Evolutionary conservation across 805 yeast genomes (phyloP), one percentile per base, ranked within the genome.

Genomic region (Wickerhamiella vanderwaltii): DNA sequence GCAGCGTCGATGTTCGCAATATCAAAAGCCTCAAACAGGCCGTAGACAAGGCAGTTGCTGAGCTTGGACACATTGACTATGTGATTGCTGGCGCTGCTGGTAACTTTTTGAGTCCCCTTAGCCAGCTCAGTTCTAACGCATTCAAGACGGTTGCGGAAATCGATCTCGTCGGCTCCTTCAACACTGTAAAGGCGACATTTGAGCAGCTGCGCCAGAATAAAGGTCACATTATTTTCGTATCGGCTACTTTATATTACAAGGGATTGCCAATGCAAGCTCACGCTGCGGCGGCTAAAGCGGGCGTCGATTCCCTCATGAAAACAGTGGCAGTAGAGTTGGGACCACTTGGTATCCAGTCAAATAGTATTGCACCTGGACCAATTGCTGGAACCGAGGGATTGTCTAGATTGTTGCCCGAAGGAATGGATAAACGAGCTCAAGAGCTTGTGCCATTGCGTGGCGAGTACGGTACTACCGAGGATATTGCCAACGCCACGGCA

Each of bases 1-100:
- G 82, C 31, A 69, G 67, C 39, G 71, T 79, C 18, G 97, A 87
- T 57, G 97, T 88, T 16, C 72, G 96, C 48, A 72, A 75, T 29
- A 69, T 79, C 29, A 55, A 71, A 2, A 65, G 73, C n/a, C 51
- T 87, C 48, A 67, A 63, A 15, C 55, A 52, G 3, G 94, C 94
- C 0, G 94, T 73, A 3, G 70, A 71, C 5, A 52, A 55, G 31
- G 76, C 95, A 0, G 83, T 86, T 18, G 56, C 62, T 7, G 66
- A 70, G 53, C 71, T 84, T 50, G 95, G 95, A 5, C 65, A 72
- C 46, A 79, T 87, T 45, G 96, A 87, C 62, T 82, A 60, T 58
- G 93, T 87, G 25, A 81, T 87, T 58, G 87, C 91, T 33, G 96
- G 96, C 9, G 96, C 97, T 2, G 96, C 96, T 3, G 96, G 97